Percentiles rank a stretch among this genome's conserved stretches.
Evolutionary conservation across 495 filamentous ascomycete species (phyloP).

Genomic region (Aspergillus bertholletiae): DNA sequence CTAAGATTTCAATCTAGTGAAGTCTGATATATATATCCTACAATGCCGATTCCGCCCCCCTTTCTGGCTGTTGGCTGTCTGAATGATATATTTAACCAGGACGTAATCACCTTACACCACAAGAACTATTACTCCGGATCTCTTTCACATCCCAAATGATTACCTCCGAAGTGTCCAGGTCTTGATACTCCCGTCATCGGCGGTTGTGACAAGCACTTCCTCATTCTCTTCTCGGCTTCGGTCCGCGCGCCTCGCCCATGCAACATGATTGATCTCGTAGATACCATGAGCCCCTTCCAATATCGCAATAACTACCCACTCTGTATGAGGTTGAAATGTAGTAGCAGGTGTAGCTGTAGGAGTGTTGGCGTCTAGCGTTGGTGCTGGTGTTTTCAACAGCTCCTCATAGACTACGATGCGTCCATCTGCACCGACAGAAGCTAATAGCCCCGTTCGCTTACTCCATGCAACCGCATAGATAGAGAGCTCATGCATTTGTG

Average conservation of each 20-base stretch:
- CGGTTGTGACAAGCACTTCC: conserved; percentile 75
- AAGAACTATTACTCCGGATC: not conserved
- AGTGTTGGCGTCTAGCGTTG: conserved; percentile 38
- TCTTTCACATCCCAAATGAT: conserved; percentile 4
- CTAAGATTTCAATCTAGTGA: not conserved
- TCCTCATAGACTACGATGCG: conserved; percentile 78
- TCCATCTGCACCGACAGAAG: conserved; percentile 83
- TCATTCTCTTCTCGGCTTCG: conserved; percentile 31
- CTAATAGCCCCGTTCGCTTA: conserved; percentile 65
- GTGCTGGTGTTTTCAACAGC: conserved; percentile 22
- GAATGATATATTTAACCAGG: not conserved
- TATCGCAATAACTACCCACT: conserved; percentile 67
- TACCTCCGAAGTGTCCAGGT: conserved; percentile 56
- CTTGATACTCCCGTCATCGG: conserved; percentile 74
- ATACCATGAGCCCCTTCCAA: conserved; percentile 75
- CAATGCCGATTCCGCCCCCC: not conserved
- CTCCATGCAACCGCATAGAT: conserved; percentile 85
- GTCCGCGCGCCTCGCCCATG: conserved; percentile 59
- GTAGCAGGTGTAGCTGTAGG: conserved; percentile 3
- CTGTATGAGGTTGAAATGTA: conserved; percentile 29
- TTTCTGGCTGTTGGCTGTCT: not conserved
- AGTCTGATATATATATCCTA: not conserved
- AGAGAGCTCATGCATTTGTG: conserved; percentile 69
- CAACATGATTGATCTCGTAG: conserved; percentile 88
- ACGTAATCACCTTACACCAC: not conserved